Percentiles rank a stretch among this genome's conserved stretches.
These are phyloP conservation scores for Venturia pyrina DNA, from an alignment of 2,329 filamentous ascomycete genomes.

Conservation along the genomic window DNA sequence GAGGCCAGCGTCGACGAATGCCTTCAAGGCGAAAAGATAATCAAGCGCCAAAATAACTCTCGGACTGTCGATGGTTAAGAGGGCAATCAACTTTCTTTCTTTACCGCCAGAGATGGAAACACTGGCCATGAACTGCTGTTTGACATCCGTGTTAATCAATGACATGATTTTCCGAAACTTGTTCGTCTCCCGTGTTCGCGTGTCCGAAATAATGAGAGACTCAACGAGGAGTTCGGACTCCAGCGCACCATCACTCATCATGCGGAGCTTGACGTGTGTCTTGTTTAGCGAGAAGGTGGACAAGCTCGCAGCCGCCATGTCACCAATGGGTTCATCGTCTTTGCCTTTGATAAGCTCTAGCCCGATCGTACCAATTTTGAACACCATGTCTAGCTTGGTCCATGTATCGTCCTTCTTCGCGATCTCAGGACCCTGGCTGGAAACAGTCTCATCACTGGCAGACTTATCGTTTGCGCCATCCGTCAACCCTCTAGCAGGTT, in stretches of 20 bases:
- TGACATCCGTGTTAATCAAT: constrained; percentile 81
- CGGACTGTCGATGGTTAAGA: constrained; percentile 90
- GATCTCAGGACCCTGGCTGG: constrained; percentile 44
- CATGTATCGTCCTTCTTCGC: constrained; percentile 60
- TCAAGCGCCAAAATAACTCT: constrained; percentile 91
- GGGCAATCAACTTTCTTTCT: constrained; percentile 73
- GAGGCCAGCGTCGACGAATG: constrained; percentile 65
- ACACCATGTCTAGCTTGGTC: constrained; percentile 89
- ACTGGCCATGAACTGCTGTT: constrained; percentile 96
- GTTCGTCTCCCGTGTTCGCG: constrained; percentile 77
- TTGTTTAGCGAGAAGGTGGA: constrained; percentile 92
- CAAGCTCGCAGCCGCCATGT: constrained; percentile 68
- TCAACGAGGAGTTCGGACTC: constrained; percentile 90
- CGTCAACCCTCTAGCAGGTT: constrained; percentile 37
- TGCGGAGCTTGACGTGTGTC: constrained; percentile 80
- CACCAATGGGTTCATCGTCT: constrained; percentile 66
- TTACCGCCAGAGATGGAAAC: constrained; percentile 81
- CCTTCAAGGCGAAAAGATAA: constrained; percentile 83
- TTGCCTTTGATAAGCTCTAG: constrained; percentile 75
- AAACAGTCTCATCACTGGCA: constrained; percentile 20
- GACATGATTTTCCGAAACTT: constrained; percentile 99
- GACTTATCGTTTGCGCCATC: constrained; percentile 22
- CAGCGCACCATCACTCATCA: constrained; percentile 83
- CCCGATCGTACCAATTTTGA: constrained; percentile 78
- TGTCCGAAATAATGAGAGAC: constrained; percentile 91